Base-by-base conservation (phyloP, 1,284 basidiomycete species). In the Moesziomyces aphidis region DNA sequence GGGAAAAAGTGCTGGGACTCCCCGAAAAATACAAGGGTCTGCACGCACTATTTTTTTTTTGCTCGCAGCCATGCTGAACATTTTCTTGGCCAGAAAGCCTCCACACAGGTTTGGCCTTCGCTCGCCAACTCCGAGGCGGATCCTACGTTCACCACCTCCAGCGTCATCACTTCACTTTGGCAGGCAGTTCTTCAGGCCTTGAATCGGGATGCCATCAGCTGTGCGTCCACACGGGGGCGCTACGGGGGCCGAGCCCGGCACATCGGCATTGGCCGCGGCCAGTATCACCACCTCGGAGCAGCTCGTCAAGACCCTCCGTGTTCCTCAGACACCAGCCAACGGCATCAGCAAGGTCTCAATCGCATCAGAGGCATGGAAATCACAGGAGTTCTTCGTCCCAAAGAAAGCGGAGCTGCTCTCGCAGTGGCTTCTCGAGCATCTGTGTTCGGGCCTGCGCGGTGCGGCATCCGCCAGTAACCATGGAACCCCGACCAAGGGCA, bases 251-350 rank as follows among this genome's bases (percentile, higher is more conserved):
- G 45, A 19, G 23, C n/a, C 55, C 11, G 28, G 26, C 43, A 43
- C 49, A 19, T 60, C 58, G 24, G 47, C 54, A 21, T 55, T 80
- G 22, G 58, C 47, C 9, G 31, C 44, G 13, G 77, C 74, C 23
- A 73, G 69, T 19, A 78, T 80, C 50, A 57, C 66, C 23, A 77
- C 78, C 31, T 78, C 78, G 5, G 78, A 80, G 64, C 72, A 77
- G 61, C 74, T 80, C 24, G 70, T 80, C 28, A 73, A 80, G 55
- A 50, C 68, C 21, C 72, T 80, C 9, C 77, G 78, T 50, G 60
- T 69, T 7, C 51, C 61, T 7, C 61, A 69, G 42, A 47, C 59
- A 42, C 60, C 64, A 15, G 43, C 65, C 21, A 57, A 66, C 17
- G 52, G 55, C 15, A 36, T 70, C 43, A 34, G 47, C 21, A 73